Evolutionary conservation across 2,329 filamentous ascomycete genomes (phyloP), one percentile per base, ranked within the genome.

Genomic region (Didymella exigua): DNA sequence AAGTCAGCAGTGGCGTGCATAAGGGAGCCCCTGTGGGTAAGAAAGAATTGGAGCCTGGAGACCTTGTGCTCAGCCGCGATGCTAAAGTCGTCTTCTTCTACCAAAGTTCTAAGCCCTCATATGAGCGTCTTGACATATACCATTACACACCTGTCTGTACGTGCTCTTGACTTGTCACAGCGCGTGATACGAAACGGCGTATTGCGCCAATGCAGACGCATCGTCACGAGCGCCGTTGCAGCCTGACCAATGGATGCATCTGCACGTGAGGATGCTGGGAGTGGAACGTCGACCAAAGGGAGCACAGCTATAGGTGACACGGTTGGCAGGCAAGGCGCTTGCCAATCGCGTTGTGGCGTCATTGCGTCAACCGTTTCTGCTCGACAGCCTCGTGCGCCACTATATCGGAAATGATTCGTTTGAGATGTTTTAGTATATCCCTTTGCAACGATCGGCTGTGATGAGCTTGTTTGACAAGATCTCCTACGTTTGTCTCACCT

Each of bases 271-370:
- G 19, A 43, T 27, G 18, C 34, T 49, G 18, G 33, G 30, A 10
- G 36, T 50, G 47, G 14, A 55, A 55, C 52, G 36, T 47, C 46
- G 23, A 38, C 42, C 24, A 41, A 47, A 46, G 29, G 52, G 40
- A 29, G 33, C 30, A 55, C 41, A 46, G 36, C 24, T 50, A 42
- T 36, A 42, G 34, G 47, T 55, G 21, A 37, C 52, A 55, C 46
- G 1, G 10, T 8, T 26, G 19, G 42, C 13, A 49, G 42, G 34
- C 37, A 37, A 16, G 54, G 30, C 42, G 38, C 46, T 40, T 43
- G 45, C 45, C 50, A 49, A 54, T 60, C 52, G 50, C 49, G 45
- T 53, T 52, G 53, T 59, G 55, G 53, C 51, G 37, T 44, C 23
- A 58, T 49, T 55, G 46, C 42, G 53, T 56, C 48, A 42, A 43